Evolutionary conservation across 1,139 yeast genomes (phyloP).

Genomic region (Taphrina communis): DNA sequence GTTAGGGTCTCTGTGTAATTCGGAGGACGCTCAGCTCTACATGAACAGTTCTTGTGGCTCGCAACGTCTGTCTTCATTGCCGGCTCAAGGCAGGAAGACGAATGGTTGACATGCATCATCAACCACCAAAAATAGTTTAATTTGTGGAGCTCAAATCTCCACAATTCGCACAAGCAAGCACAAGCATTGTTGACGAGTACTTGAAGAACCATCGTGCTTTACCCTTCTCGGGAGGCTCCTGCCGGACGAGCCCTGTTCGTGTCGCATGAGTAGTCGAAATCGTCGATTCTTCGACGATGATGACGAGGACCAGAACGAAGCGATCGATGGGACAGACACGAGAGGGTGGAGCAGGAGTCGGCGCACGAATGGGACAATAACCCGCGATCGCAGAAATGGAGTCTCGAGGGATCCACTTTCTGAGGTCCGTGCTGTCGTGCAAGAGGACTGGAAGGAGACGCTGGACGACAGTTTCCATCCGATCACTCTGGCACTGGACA

Average conservation of each 20-base stretch:
- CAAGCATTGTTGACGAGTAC: neutral
- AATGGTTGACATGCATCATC: neutral
- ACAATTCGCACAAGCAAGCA: neutral
- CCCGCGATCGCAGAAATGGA: conserved; percentile 35
- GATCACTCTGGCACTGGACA: conserved; percentile 77
- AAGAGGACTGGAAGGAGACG: conserved; percentile 34
- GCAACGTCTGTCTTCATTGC: too few species aligned
- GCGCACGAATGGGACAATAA: neutral
- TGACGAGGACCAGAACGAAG: conserved; percentile 5
- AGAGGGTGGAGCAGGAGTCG: conserved; percentile 20
- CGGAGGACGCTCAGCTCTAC: too few species aligned
- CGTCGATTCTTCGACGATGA: conserved; percentile 29
- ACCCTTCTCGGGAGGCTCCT: too few species aligned
- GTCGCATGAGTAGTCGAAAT: conserved; percentile 5
- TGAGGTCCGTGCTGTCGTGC: conserved; percentile 27
- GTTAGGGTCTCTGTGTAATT: too few species aligned
- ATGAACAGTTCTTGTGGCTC: too few species aligned
- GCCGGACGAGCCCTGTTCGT: neutral
- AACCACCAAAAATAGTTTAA: conserved; percentile 10
- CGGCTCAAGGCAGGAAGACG: too few species aligned
- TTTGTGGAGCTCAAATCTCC: conserved; percentile 2
- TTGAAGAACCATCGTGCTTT: neutral
- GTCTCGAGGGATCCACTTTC: conserved; percentile 31
- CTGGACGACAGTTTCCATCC: conserved; percentile 62
- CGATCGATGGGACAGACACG: neutral